Base-by-base conservation (phyloP, 768 basidiomycete species). In the Boletus barrowsii region DNA sequence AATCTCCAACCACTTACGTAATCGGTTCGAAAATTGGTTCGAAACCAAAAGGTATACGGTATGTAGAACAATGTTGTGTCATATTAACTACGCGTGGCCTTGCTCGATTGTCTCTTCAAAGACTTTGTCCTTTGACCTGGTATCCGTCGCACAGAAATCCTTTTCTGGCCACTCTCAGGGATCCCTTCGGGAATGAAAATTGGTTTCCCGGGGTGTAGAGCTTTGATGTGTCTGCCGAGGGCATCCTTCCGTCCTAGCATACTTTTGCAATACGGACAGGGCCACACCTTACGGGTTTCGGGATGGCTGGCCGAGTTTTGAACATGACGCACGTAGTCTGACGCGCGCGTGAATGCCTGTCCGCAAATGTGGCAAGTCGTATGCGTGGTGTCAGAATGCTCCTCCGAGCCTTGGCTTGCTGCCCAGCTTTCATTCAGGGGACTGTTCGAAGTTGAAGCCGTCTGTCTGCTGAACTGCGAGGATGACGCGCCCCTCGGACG, bases 221-320 rank as follows among this genome's bases (percentile, higher is more conserved):
- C 58, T 14, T 48, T 61, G 14, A 69, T 54, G 33, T 68, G 67
- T 2, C 67, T 55, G 26, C 18, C 29, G 0, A 71, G 64, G 4
- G 67, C 69, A 32, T 68, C 67, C 33, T 53, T 59, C 7, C 67
- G 64, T n/a, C 67, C 64, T n/a, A 68, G 29, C 0, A 30, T 13
- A 5, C 48, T 61, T 1, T 64, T 35, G 22, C 67, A 68, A 30
- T 58, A 41, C 7, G 54, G 53, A 11, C 67, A 68, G 1, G 58
- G 63, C 66, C 66, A 66, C 35, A 66, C n/a, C 35, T 55, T 65
- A 3, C 66, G 60, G 0, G 66, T 66, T 15, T 60, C 66, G 0
- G 65, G 65, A 46, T 68, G 65, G 14, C 13, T 55, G 0, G 58
- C 24, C 3, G 64, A 63, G 15, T 66, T 66, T 42, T 68, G 46